Percentiles rank a stretch among this genome's conserved stretches.
phyloP scores from a whole-genome alignment of 202 grass and related monocot genomes.

The Dendrocalamus latiflorus region DNA sequence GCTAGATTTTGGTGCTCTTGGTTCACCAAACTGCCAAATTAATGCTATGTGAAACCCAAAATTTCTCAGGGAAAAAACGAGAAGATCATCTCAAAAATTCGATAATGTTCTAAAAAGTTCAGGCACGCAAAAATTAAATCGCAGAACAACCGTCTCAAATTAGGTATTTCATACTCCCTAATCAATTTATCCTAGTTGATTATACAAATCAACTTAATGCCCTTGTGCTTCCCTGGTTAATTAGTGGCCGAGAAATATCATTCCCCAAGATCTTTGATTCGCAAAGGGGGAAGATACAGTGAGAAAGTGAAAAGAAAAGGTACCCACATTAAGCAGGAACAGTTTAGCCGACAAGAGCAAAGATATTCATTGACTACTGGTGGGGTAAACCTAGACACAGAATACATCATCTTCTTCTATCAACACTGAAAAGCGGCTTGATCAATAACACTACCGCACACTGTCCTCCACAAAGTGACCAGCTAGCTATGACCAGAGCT shows the following conservation, averaged over 20 bases:
- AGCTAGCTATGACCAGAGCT: conserved; percentile 11
- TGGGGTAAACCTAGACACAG: conserved; percentile 12
- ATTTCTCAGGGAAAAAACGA: neutral
- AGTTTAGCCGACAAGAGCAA: conserved; percentile 24
- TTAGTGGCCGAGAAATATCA: neutral
- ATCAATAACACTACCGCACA: conserved; percentile 38
- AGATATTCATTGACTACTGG: conserved; percentile 20
- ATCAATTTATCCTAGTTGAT: neutral
- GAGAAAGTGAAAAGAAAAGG: conserved; percentile 9
- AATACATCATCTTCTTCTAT: conserved; percentile 14
- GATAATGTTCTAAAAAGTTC: neutral
- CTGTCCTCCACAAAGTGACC: conserved; percentile 32
- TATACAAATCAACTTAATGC: neutral
- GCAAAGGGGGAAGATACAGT: conserved; percentile 23
- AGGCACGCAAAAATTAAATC: neutral
- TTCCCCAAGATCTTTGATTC: neutral
- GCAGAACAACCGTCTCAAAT: neutral
- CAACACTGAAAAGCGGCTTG: conserved; percentile 21
- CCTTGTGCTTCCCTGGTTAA: neutral
- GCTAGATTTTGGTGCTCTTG: neutral
- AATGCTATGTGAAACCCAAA: neutral
- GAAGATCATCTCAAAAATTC: neutral
- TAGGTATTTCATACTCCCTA: neutral
- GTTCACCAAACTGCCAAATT: neutral
- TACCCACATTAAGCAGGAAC: neutral